Evolutionary conservation across 2,329 filamentous ascomycete species (phyloP), one percentile per base, ranked within the genome.

Genomic region (Monilinia aucupariae): DNA sequence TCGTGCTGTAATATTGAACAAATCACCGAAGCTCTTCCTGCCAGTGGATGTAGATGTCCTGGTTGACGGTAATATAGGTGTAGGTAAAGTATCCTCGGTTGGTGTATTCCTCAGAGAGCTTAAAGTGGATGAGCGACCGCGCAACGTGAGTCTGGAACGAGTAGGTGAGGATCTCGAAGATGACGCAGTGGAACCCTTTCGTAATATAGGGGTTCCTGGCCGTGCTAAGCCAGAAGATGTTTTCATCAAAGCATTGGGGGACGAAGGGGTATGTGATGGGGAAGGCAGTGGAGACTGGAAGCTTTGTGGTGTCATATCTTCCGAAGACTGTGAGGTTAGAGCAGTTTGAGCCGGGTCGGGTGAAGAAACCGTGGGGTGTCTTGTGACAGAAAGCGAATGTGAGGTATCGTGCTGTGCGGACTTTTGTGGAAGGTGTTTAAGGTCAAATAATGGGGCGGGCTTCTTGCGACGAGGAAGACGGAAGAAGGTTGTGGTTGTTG

Each of bases 21-120:
- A 79, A 68, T 96, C 94, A 60, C 92, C 91, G 70, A 99, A 91
- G 75, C 93, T 97, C 76, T 92, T 94, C 61, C 94, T 85, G 6
- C 92, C 92, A n/a, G 88, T 93, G 0, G 91, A 96, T 0, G 88
- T 91, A 0, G 92, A 96, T 7, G 86, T 92, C 59, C 92, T 82
- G 2, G 69, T 68, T 5, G 73, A 73, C 41, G 71, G 72, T n/a
- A 85, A 76, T 30, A 84, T 83, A 4, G 86, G 86, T 3, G 88
- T 85, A 8, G 85, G 80, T 6, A 89, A 81, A 61, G 87, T 85
- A 41, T 88, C 85, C 65, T 91, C 90, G 22, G 86, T 85, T 0
- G 88, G 90, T 61, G 84, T 82, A 67, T 88, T 86, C 22, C 87
- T 85, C 50, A 93, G 76, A 0, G 93, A 97, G 71, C 90, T 92